Evolutionary conservation across 2,329 filamentous ascomycete genomes (phyloP).

Genomic region (Neodidymelliopsis sp.): DNA sequence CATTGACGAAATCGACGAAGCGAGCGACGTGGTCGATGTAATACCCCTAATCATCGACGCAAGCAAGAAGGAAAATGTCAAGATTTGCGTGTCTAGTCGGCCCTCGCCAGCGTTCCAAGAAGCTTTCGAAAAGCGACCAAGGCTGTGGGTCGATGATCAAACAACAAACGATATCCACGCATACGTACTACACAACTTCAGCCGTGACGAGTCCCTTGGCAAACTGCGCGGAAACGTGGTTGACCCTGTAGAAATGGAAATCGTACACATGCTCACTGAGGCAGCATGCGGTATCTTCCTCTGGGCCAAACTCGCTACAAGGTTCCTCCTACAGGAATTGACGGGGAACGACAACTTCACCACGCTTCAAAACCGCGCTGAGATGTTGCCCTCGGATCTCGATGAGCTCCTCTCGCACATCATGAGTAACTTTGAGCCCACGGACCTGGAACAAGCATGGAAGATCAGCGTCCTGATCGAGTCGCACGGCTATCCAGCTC

Average conservation of each 20-base stretch:
- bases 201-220: slow-evolving; percentile 28
- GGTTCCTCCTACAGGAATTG: slow-evolving; percentile 30
- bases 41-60: slow-evolving; percentile 21
- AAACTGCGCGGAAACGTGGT: slow-evolving; percentile 32
- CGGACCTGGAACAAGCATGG: slow-evolving; percentile 28
- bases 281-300: slow-evolving; percentile 37
- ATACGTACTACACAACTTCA: slow-evolving; percentile 26
- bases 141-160: slow-evolving; percentile 31
- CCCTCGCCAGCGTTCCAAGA: slow-evolving; percentile 28
- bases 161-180: slow-evolving; percentile 30
- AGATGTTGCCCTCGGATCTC: slow-evolving; percentile 33
- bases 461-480: slow-evolving; percentile 36
- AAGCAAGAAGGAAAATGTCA: slow-evolving; percentile 39
- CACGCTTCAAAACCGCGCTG: slow-evolving; percentile 31
- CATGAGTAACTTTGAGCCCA: slow-evolving; percentile 28
- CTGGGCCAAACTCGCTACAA: slow-evolving; percentile 35
- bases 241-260: slow-evolving; percentile 29
- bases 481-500: slow-evolving; percentile 26
- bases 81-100: slow-evolving; percentile 42
- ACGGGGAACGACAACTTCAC: slow-evolving; percentile 32
- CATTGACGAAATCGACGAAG: slow-evolving; percentile 39
- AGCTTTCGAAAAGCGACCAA: slow-evolving; percentile 33
- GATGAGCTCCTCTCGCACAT: slow-evolving; percentile 37
- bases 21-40: slow-evolving; percentile 31
- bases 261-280: slow-evolving; percentile 32